Percentiles rank a stretch among this genome's conserved stretches.
These are phyloP conservation scores for Hyphopichia khmerensis DNA, from an alignment of 1,139 yeast species.

Conservation along the genomic window DNA sequence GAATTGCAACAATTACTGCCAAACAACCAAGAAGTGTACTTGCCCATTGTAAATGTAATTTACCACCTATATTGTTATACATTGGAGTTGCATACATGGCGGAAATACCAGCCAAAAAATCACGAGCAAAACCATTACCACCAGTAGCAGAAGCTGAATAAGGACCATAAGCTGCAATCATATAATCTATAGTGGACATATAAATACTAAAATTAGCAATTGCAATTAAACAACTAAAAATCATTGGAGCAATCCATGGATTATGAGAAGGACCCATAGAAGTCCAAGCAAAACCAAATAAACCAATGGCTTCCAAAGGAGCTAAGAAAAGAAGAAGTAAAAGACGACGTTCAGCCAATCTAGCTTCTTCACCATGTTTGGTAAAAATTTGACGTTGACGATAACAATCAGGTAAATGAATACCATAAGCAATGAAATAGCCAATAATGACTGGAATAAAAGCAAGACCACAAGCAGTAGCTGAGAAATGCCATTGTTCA, in stretches of 20 bases:
- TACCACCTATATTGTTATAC: slow-evolving; percentile 27
- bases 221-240: slow-evolving; percentile 31
- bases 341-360: slow-evolving; percentile 26
- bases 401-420: slow-evolving; percentile 23
- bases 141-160: slow-evolving; percentile 42
- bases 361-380: slow-evolving; percentile 20
- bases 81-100: slow-evolving; percentile 36
- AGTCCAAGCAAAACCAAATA: slow-evolving; percentile 40
- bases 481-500: slow-evolving; percentile 23
- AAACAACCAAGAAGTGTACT: slow-evolving; percentile 33
- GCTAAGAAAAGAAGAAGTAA: slow-evolving; percentile 23
- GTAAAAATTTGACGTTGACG: slow-evolving; percentile 19
- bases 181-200: slow-evolving; percentile 39
- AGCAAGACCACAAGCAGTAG: slow-evolving; percentile 26
- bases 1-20: slow-evolving; percentile 26
- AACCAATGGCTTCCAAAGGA: slow-evolving; percentile 34
- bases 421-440: slow-evolving; percentile 26
- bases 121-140: slow-evolving; percentile 41
- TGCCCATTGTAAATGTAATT: slow-evolving; percentile 31
- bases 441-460: slow-evolving; percentile 31
- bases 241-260: slow-evolving; percentile 38
- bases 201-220: slow-evolving; percentile 36
- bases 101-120: slow-evolving; percentile 35
- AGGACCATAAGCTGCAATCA: slow-evolving; percentile 40
- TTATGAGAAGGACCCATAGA: slow-evolving; percentile 29